Base-by-base conservation (phyloP, 768 basidiomycete genomes). In the Coprinellus aureogranulatus region DNA sequence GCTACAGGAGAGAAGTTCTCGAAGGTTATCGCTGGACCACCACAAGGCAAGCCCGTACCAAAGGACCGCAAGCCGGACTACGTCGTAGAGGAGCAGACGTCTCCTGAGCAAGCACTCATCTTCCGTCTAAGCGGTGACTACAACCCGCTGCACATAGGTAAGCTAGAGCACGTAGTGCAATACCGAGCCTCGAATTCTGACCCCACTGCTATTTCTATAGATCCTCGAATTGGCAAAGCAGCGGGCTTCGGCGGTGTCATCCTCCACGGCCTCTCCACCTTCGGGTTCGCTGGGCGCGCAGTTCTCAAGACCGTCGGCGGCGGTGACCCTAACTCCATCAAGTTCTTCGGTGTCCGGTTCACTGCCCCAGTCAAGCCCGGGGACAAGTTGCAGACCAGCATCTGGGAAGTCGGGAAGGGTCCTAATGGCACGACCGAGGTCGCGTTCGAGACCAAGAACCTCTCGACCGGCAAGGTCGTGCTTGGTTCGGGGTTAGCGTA, bases 231-330 rank as follows among this genome's bases (percentile, higher is more conserved):
- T 39, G 92, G 91, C n/a, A 68, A 84, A 61, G 77, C 76, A 8
- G 78, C 85, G 18, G 90, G 91, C 12, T 94, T 95, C 64, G 90
- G 90, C 2, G 92, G 87, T 48, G 84, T 88, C 37, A 93, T 95
- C 64, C 80, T 94, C 2, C 92, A 95, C 66, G 92, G 92, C 26
- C 78, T 94, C 25, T 86, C 88, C 20, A 84, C 88, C 0, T 94
- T 82, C 67, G 92, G 92, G 9, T 92, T 92, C 67, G 88, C 79
- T 8, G 93, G 90, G 2, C 85, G 92, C 42, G 89, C 84, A 1
- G 71, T 94, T 53, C 76, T 95, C 59, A 79, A 80, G 57, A 77
- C 79, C 1, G 78, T 87, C 12, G 90, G 84, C 0, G 80, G 77
- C 0, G 80, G 81, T 44, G 82, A 89, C 61, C 79, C 87, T 2